Base-by-base conservation (phyloP, 1,284 basidiomycete species). In the Sphagnurus paluster region DNA sequence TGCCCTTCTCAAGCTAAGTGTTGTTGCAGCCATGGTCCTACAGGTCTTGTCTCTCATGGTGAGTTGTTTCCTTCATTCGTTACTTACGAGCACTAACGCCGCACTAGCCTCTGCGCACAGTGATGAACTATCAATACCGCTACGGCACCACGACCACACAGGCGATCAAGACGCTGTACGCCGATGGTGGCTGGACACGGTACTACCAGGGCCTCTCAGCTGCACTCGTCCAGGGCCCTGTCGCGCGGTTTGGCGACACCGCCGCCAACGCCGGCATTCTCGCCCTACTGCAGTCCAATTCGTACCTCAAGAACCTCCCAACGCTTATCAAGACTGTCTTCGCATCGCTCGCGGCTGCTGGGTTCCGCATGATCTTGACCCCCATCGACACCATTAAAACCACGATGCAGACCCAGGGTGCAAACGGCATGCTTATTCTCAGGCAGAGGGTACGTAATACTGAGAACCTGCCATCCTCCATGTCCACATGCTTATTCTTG, bases 301-400 rank as follows among this genome's bases (percentile, higher is more conserved):
- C 75, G 2, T 84, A 79, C 62, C 74, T 87, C 71, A 80, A 70
- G 56, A 62, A 72, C 28, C 72, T 90, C 6, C 88, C 88, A 0
- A 56, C 70, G 0, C 69, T 78, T 21, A 56, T 84, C 54, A 82
- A 92, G 69, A 86, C 87, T 0, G 59, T 80, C n/a, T 88, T 90
- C 55, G 84, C 84, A 0, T 80, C 79, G 4, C 39, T 84, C 25
- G 79, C 82, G 0, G 86, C 90, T 0, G 90, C 92, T 0, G 71
- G 71, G 8, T 93, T 93, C 65, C 71, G 90, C 32, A 94, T 95
- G 80, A 70, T 87, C 11, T 68, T 95, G 33, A 94, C 90, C 0
- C 93, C 93, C 0, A 78, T 95, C 42, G 93, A 96, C 66, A 93
- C 93, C 0, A 63, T 94, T 52, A 95, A 96, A 76, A 96, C 93